These are phyloP conservation scores for Juglanconis sp. DNA, from an alignment of 2,329 filamentous ascomycete genomes.

Conservation along the genomic window DNA sequence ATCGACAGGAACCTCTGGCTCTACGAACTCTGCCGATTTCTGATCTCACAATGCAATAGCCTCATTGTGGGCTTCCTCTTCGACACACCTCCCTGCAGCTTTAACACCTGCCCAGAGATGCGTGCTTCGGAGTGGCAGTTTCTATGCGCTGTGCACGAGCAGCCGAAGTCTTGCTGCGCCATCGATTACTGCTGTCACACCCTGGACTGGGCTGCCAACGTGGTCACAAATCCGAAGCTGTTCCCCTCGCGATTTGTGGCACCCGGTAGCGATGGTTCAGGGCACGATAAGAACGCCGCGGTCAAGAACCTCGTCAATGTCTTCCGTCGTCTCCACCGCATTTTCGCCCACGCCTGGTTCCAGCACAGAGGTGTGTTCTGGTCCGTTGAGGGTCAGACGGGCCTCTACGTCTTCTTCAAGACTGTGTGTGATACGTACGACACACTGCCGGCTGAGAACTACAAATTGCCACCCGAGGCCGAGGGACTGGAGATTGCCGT, in stretches of 20 bases:
- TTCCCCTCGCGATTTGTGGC: conserved; percentile 81
- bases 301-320: conserved; percentile 89
- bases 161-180: conserved; percentile 93
- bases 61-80: conserved; percentile 91
- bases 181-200: conserved; percentile 99
- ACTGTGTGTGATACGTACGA: conserved; percentile 91
- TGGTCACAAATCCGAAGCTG: conserved; percentile 89
- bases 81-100: conserved; percentile 84
- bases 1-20: conserved; percentile 91
- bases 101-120: conserved; percentile 93
- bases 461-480: conserved; percentile 89
- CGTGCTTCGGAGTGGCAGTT: conserved; percentile 99
- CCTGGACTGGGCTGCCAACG: conserved; percentile 94
- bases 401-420: conserved; percentile 95
- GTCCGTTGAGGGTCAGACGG: conserved; percentile 86
- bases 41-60: conserved; percentile 90
- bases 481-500: conserved; percentile 66
- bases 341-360: conserved; percentile 99
- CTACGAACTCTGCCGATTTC: conserved; percentile 94
- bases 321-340: conserved; percentile 88
- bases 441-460: conserved; percentile 87
- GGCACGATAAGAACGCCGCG: conserved; percentile 59
- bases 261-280: conserved; percentile 57
- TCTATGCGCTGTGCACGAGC: conserved; percentile 93
- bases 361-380: conserved; percentile 94